Conservation (phyloP, 257 asterid species). For the Salvia miltiorrhiza region DNA sequence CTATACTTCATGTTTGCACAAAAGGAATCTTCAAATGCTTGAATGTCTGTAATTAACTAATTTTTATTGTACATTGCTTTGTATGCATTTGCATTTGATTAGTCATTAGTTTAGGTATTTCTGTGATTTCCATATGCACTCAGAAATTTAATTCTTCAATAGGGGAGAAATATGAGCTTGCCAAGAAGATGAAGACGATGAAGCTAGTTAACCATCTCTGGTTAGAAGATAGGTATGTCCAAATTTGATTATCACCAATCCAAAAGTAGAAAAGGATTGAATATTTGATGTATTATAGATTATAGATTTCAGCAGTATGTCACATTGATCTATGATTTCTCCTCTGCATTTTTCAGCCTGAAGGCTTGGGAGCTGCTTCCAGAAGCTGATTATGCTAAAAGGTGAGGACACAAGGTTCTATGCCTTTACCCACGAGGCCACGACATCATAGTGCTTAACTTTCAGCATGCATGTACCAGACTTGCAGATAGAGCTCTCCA, state of each 20-base stretch:
- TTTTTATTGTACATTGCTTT: not conserved
- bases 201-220: slow-evolving; percentile 86
- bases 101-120: not conserved
- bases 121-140: not conserved
- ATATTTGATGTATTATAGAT: not conserved
- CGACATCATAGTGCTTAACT: not conserved
- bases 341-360: slow-evolving; percentile 45
- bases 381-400: slow-evolving; percentile 63
- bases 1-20: not conserved
- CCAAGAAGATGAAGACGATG: slow-evolving; percentile 62
- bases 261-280: slow-evolving; percentile 1
- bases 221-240: slow-evolving; percentile 83
- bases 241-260: slow-evolving; percentile 16
- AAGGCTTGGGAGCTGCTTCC: slow-evolving; percentile 90
- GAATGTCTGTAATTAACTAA: not conserved
- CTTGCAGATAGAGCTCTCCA: not conserved
- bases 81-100: not conserved
- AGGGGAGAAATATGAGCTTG: slow-evolving; percentile 93
- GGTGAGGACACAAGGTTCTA: slow-evolving; percentile 40
- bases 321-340: not conserved
- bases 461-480: not conserved
- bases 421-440: not conserved
- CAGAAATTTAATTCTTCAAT: slow-evolving; percentile 19
- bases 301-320: not conserved
- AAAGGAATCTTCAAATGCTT: not conserved